Evolutionary conservation across 352 stramenopile species (phyloP).

Genomic region (Phytophthora tubulina): DNA sequence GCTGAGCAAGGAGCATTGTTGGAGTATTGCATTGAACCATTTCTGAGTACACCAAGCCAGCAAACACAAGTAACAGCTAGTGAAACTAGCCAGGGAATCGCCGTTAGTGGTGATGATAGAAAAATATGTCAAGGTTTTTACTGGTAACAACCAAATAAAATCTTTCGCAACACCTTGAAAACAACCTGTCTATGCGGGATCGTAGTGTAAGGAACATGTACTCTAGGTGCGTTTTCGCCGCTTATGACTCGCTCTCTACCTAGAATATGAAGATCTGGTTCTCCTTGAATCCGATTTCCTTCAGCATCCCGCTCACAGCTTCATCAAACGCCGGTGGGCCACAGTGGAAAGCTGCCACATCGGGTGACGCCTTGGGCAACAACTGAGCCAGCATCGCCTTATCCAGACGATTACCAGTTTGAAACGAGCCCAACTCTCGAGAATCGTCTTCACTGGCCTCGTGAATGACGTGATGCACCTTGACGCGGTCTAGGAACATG

Average conservation of each 20-base stretch:
- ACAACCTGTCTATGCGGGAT: too few species aligned
- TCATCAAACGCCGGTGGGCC: slow-evolving; percentile 81
- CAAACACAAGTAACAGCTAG: too few species aligned
- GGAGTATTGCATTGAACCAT: too few species aligned
- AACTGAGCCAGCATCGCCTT: slow-evolving; percentile 54
- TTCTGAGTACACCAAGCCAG: too few species aligned
- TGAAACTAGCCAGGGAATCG: too few species aligned
- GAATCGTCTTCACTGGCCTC: slow-evolving; percentile 54
- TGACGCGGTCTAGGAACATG: slow-evolving; percentile 76
- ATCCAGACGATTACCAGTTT: slow-evolving; percentile 58
- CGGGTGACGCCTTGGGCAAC: slow-evolving; percentile 48
- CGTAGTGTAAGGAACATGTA: background rate
- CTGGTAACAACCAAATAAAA: too few species aligned
- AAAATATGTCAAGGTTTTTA: background rate
- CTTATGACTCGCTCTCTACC: background rate
- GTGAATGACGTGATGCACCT: slow-evolving; percentile 75
- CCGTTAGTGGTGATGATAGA: too few species aligned
- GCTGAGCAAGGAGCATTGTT: too few species aligned
- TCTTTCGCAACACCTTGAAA: too few species aligned
- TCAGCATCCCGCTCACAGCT: slow-evolving; percentile 53
- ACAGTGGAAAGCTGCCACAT: slow-evolving; percentile 77
- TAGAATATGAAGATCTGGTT: slow-evolving; percentile 64
- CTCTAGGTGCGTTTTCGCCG: background rate
- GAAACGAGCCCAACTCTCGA: slow-evolving; percentile 61
- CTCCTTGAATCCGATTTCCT: slow-evolving; percentile 55